Conservation (phyloP, 441 rosid genomes). For the Erodium trifolium region DNA sequence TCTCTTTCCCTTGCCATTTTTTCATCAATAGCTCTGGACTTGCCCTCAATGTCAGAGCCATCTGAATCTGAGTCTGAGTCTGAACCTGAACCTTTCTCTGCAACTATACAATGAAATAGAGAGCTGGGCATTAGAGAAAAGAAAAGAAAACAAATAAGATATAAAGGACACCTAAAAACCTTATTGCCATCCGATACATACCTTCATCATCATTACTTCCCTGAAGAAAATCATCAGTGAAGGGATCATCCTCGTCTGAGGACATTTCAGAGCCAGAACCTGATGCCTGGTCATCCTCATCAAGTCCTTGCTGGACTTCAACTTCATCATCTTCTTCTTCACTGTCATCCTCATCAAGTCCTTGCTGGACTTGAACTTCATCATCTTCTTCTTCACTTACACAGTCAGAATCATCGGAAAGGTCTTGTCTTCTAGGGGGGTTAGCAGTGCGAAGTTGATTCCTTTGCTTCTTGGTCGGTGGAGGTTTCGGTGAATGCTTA, state of each 20-base stretch:
- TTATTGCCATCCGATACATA: not conserved
- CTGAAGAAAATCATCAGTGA: conserved; percentile 55
- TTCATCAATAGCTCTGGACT: conserved; percentile 53
- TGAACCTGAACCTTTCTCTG: conserved; percentile 31
- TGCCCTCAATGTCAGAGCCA: conserved; percentile 49
- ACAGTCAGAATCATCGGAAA: conserved; percentile 36
- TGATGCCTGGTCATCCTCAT: conserved; percentile 30
- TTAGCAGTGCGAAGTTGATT: conserved; percentile 30
- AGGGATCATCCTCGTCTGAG: conserved; percentile 52
- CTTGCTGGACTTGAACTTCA: no score
- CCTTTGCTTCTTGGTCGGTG: conserved; percentile 50
- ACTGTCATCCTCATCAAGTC: no score
- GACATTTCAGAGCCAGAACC: conserved; percentile 57
- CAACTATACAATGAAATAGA: conserved; percentile 9
- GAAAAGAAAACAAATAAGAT: not conserved
- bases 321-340: conserved; percentile 7
- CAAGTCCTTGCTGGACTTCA: conserved; percentile 28
- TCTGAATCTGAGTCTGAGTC: conserved; percentile 49
- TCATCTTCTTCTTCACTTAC: conserved; percentile 24
- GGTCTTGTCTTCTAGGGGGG: conserved; percentile 22
- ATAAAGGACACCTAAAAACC: not conserved
- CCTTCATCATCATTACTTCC: conserved; percentile 52
- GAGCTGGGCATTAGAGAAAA: not conserved
- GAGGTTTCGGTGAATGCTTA: conserved; percentile 31
- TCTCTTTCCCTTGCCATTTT: conserved; percentile 37